phyloP scores from a whole-genome alignment of 768 basidiomycete species.

The Termitomyces sp. region DNA sequence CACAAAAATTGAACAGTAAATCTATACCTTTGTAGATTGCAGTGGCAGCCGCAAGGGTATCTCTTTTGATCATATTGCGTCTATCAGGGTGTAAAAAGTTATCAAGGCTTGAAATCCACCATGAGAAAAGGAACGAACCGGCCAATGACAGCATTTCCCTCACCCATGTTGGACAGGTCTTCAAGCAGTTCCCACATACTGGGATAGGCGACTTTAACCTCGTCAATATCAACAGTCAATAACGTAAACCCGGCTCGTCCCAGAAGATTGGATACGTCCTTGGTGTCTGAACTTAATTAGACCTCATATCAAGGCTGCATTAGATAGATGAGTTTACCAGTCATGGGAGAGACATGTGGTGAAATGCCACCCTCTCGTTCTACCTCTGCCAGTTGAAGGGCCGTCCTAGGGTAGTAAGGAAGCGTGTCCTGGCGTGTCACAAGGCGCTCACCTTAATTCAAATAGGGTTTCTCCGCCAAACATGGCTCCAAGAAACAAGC shows the following conservation, averaged over 20 bases:
- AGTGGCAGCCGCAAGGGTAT: conserved; percentile 87
- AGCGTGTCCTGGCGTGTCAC: not conserved
- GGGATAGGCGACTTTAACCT: conserved; percentile 87
- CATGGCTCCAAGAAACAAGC: conserved; percentile 92
- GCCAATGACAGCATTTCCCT: conserved; percentile 87
- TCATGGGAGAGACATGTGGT: conserved; percentile 97
- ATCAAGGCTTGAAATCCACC: not conserved
- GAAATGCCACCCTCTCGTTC: conserved; percentile 96
- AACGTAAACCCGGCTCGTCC: conserved; percentile 91
- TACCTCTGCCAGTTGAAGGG: conserved; percentile 89
- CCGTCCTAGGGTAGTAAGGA: conserved; percentile 52
- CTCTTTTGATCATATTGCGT: conserved; percentile 68
- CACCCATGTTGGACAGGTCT: conserved; percentile 96
- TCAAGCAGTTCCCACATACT: conserved; percentile 95
- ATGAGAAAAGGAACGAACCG: conserved; percentile 45
- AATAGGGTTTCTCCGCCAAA: conserved; percentile 96
- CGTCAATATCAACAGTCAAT: conserved; percentile 94
- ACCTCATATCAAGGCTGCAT: not conserved
- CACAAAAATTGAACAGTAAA: not conserved
- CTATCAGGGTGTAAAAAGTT: conserved; percentile 32
- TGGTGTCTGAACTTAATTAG: conserved; percentile 61
- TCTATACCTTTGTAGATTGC: conserved; percentile 85
- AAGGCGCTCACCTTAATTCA: conserved; percentile 68
- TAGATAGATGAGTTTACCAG: conserved; percentile 50
- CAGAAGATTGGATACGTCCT: conserved; percentile 90